Conservation (phyloP, 192 early-diverging fungal genomes). For the Backusella circina region DNA sequence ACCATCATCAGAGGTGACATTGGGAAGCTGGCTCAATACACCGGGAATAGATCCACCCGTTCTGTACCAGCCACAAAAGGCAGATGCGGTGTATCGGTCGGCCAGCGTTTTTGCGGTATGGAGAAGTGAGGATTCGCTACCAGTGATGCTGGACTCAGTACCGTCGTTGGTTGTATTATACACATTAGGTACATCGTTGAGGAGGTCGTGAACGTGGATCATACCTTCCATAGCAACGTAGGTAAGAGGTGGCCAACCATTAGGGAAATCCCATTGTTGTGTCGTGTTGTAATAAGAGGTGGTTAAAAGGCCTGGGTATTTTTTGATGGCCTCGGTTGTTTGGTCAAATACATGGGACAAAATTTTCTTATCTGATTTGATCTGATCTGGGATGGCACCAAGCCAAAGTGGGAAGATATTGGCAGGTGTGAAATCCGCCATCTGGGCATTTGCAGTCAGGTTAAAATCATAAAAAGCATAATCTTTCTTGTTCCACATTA, state of each 20-base stretch:
- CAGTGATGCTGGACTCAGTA: not conserved
- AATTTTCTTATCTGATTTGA: slow-evolving; percentile 11
- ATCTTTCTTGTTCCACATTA: slow-evolving; percentile 47
- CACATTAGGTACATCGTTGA: not conserved
- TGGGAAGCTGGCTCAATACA: slow-evolving; percentile 35
- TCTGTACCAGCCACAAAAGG: slow-evolving; percentile 65
- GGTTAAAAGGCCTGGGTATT: slow-evolving; percentile 56
- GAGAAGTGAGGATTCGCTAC: not conserved
- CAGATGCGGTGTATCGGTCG: slow-evolving; percentile 47
- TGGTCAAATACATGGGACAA: slow-evolving; percentile 38
- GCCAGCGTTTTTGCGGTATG: slow-evolving; percentile 36
- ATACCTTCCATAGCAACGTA: slow-evolving; percentile 52
- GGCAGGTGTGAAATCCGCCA: slow-evolving; percentile 40
- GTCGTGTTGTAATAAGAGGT: slow-evolving; percentile 53
- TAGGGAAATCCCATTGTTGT: slow-evolving; percentile 74
- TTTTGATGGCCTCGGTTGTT: slow-evolving; percentile 25
- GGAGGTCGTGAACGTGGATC: slow-evolving; percentile 18
- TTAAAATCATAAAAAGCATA: slow-evolving; percentile 56
- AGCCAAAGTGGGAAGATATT: slow-evolving; percentile 64
- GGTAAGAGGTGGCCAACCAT: slow-evolving; percentile 65
- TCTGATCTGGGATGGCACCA: slow-evolving; percentile 14
- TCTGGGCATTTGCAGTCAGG: slow-evolving; percentile 30
- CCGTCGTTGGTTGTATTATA: not conserved
- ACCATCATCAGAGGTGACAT: slow-evolving; percentile 44
- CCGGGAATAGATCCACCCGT: slow-evolving; percentile 60